These are phyloP conservation scores for Dactylellina leptospora DNA, from an alignment of 2,329 filamentous ascomycete species.

Conservation along the genomic window DNA sequence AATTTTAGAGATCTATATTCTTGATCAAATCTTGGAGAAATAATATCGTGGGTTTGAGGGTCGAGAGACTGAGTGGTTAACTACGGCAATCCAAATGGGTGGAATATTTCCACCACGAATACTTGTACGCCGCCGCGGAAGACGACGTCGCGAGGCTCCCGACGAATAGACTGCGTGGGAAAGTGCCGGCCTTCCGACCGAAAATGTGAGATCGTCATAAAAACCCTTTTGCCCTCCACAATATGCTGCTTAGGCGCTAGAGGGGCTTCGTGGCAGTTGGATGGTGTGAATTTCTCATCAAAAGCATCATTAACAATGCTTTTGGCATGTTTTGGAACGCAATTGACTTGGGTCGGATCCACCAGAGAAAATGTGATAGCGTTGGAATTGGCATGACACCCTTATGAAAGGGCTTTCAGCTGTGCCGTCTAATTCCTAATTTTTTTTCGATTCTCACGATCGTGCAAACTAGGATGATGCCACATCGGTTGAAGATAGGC, in stretches of 20 bases:
- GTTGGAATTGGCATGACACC: background rate
- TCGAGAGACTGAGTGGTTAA: too few species aligned
- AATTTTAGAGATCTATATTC: background rate
- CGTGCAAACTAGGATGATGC: slow-evolving; percentile 15
- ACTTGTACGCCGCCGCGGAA: too few species aligned
- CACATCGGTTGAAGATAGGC: slow-evolving; percentile 21
- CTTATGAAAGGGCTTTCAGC: background rate
- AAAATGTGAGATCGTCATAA: slow-evolving; percentile 4
- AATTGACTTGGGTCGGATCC: slow-evolving; percentile 30
- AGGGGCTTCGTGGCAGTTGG: slow-evolving; percentile 21
- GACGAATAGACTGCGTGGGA: background rate
- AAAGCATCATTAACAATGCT: too few species aligned
- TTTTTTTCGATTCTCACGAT: background rate
- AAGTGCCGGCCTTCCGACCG: slow-evolving; percentile 47
- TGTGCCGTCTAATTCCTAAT: slow-evolving; percentile 3
- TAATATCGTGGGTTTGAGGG: background rate
- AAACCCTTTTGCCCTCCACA: slow-evolving; percentile 18
- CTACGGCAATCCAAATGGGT: too few species aligned
- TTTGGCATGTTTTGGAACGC: too few species aligned
- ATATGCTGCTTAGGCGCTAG: slow-evolving; percentile 8
- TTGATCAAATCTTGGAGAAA: background rate
- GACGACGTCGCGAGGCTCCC: background rate
- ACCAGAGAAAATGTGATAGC: slow-evolving; percentile 12
- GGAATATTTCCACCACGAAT: too few species aligned
- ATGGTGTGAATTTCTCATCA: too few species aligned